Base-by-base conservation (phyloP, 768 basidiomycete genomes). In the Amyloporia xantha region DNA sequence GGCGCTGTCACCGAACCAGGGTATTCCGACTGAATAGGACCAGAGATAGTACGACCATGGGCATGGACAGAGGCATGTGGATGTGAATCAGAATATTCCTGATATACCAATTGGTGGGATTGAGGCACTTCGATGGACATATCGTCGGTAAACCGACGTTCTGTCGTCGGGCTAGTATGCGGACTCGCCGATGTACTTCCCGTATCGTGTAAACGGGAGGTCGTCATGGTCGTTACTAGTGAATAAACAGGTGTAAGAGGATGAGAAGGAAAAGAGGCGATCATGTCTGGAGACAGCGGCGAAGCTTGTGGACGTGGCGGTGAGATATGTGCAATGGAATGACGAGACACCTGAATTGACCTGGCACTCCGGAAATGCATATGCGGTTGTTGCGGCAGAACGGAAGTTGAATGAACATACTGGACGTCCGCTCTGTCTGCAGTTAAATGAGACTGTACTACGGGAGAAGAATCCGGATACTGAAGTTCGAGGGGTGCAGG, bases 291-390 rank as follows among this genome's bases (percentile, higher is more conserved):
- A 13, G 50, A 47, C 0, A 45, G 17, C 28, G 53, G 48, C 25
- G 51, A 50, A 33, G 47, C 39, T 12, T 47, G 42, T 11, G 48
- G 43, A 12, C 42, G 10, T 26, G 56, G 51, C 25, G 54, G 54
- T 11, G 56, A 58, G 24, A 58, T 53, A 41, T 58, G 56, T 5
- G 56, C 51, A 44, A 54, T 48, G 1, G 56, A 54, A 42, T 53
- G 56, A 13, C 56, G 53, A 20, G 48, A 41, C 24, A 33, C 10
- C n/a, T 23, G 3, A 20, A 12, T 20, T 13, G 41, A 42, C 10
- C 41, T 17, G 9, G 24, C 17, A 25, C 9, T 25, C 19, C 25
- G 41, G 5, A 23, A 21, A 5, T 45, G 33, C 44, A 26, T 26
- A 15, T 45, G 17, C 17, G 21, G 9, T 25, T 42, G 41, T 9